Percentiles rank a stretch among this genome's conserved stretches.
Conservation (phyloP, 192 early-diverging fungal species). For the Linnemannia zychae region DNA sequence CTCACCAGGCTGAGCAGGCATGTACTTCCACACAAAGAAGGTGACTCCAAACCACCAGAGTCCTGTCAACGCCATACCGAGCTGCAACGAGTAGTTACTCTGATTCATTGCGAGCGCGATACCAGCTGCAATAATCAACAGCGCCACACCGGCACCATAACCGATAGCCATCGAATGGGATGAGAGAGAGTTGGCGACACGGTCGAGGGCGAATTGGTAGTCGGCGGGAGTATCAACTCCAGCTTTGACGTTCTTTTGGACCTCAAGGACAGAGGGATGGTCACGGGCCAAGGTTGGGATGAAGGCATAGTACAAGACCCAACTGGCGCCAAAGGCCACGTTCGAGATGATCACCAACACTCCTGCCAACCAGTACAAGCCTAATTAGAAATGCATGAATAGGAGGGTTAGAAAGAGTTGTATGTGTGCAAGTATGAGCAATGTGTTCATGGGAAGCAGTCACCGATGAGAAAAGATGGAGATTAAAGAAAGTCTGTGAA, state of each 20-base stretch:
- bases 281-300: slow-evolving; percentile 61
- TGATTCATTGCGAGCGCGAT: slow-evolving; percentile 47
- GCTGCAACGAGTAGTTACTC: slow-evolving; percentile 54
- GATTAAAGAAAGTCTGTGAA: no score
- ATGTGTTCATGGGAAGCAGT: no score
- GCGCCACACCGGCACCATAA: slow-evolving; percentile 42
- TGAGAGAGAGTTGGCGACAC: slow-evolving; percentile 56
- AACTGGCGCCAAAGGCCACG: slow-evolving; percentile 61
- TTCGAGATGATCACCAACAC: slow-evolving; percentile 57
- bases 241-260: not conserved
- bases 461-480: no score
- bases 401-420: not conserved
- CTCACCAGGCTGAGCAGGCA: slow-evolving; percentile 57
- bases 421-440: not conserved
- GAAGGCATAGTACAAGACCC: slow-evolving; percentile 69
- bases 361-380: slow-evolving; percentile 58
- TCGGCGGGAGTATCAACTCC: slow-evolving; percentile 35
- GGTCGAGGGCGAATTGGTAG: slow-evolving; percentile 34
- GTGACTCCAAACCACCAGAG: slow-evolving; percentile 66
- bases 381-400: not conserved
- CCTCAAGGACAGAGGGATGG: slow-evolving; percentile 52
- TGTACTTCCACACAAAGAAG: slow-evolving; percentile 54
- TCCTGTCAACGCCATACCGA: slow-evolving; percentile 60
- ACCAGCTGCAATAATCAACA: slow-evolving; percentile 55
- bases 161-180: slow-evolving; percentile 57